A percentile compares a stretch with the other conserved stretches of the same genome.
These are phyloP conservation scores for Ophiocordyceps camponoti-leonardi DNA, from an alignment of 2,329 filamentous ascomycete genomes.

Conservation along the genomic window DNA sequence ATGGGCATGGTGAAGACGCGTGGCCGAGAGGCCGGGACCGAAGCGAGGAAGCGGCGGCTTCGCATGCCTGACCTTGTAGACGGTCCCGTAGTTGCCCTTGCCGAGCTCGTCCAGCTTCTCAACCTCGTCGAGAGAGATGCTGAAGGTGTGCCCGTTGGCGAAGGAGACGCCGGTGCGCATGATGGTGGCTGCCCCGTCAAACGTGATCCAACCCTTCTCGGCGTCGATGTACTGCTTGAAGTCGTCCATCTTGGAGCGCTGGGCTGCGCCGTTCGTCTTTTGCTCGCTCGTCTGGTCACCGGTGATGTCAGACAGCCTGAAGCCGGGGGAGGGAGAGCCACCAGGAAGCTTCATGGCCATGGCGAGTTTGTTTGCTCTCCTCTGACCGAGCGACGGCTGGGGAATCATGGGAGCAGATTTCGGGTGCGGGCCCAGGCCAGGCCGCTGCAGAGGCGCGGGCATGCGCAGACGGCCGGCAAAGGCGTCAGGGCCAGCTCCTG, in stretches of 20 bases:
- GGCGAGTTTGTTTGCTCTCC: constrained; percentile 33
- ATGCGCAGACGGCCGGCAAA: constrained; percentile 26
- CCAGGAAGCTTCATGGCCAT: constrained; percentile 38
- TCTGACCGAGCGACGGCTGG: constrained; percentile 46
- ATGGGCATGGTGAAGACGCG: constrained; percentile 19
- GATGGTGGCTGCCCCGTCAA: constrained; percentile 82
- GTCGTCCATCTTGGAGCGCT: constrained; percentile 36
- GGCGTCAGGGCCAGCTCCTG: constrained; percentile 21
- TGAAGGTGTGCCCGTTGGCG: constrained; percentile 74
- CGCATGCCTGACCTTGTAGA: constrained; percentile 87
- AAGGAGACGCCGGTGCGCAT: constrained; percentile 86
- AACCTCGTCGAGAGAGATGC: constrained; percentile 88
- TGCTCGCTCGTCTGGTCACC: constrained; percentile 5
- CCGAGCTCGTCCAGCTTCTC: constrained; percentile 85
- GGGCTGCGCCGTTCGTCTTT: constrained; percentile 18
- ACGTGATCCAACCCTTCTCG: constrained; percentile 78
- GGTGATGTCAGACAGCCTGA: constrained; percentile 26
- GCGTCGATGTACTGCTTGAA: constrained; percentile 74
- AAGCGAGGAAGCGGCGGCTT: constrained; percentile 42
- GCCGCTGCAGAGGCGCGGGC: constrained; percentile 22
- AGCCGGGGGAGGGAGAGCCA: constrained; percentile 14
- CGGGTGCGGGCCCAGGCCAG: constrained; percentile 28
- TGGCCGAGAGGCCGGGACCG: constrained; percentile 36
- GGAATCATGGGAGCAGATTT: constrained; percentile 35
- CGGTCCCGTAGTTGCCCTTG: constrained; percentile 96